Evolutionary conservation across 129 eudicot genomes (phyloP).

Genomic region (Daucus carota): DH1_v3.0 NC_030385.2:34654501-34655000

Average conservation of each 20-base stretch:
- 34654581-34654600: conserved; percentile 75
- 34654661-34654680: conserved; percentile 79
- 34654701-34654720: conserved; percentile 85
- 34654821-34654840: conserved; percentile 86
- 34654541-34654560: conserved; percentile 5
- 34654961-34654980: background rate
- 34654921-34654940: background rate
- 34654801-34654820: conserved; percentile 92
- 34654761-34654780: conserved; percentile 57
- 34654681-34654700: conserved; percentile 51
- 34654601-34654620: conserved; percentile 77
- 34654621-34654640: conserved; percentile 63
- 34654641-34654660: conserved; percentile 76
- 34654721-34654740: conserved; percentile 72
- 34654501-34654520: background rate
- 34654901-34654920: background rate
- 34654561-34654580: conserved; percentile 84
- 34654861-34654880: conserved; percentile 80
- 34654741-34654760: conserved; percentile 72
- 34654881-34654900: conserved; percentile 69
- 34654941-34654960: background rate
- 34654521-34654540: background rate
- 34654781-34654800: conserved; percentile 69
- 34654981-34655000: background rate
- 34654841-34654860: conserved; percentile 87